Evolutionary conservation across 331 rosid genomes (phyloP).

Genomic region (Stylosanthes scabra): DNA sequence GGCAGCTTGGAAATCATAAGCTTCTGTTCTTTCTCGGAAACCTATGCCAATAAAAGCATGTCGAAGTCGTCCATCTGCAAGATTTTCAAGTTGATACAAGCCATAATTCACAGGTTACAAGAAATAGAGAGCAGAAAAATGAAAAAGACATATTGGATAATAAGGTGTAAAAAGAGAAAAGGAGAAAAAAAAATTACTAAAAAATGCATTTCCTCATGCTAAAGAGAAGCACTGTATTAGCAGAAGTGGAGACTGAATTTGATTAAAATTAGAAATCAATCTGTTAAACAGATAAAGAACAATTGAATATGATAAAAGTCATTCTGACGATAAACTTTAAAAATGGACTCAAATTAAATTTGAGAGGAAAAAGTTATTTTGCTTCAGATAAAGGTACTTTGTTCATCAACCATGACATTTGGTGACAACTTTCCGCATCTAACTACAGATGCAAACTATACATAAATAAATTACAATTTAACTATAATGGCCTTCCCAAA

Average conservation of each 20-base stretch:
- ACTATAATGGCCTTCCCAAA: background rate
- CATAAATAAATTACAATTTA: background rate
- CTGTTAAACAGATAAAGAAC: conserved; percentile 7
- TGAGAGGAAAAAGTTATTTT: background rate
- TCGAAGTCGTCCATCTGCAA: conserved; percentile 85
- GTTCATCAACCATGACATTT: background rate
- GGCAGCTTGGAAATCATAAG: conserved; percentile 99
- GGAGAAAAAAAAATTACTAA: conserved; percentile 8
- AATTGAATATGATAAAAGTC: conserved; percentile 18
- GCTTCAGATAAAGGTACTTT: background rate
- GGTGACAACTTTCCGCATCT: background rate
- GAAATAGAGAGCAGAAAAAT: conserved; percentile 24
- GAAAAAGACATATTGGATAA: background rate
- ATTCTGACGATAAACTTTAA: background rate
- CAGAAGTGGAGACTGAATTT: conserved; percentile 6
- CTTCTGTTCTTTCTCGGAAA: conserved; percentile 96
- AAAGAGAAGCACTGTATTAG: conserved; percentile 34
- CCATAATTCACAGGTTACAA: conserved; percentile 3
- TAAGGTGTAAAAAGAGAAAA: conserved; percentile 4
- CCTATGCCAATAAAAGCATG: conserved; percentile 98
- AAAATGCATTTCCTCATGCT: conserved; percentile 11
- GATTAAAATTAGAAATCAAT: conserved; percentile 1
- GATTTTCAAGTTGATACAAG: conserved; percentile 28
- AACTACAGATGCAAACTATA: conserved; percentile 5
- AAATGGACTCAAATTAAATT: conserved; percentile 2